These are phyloP conservation scores for Pseudozyma sp. DNA, from an alignment of 1,284 basidiomycete species.

Conservation along the genomic window DNA sequence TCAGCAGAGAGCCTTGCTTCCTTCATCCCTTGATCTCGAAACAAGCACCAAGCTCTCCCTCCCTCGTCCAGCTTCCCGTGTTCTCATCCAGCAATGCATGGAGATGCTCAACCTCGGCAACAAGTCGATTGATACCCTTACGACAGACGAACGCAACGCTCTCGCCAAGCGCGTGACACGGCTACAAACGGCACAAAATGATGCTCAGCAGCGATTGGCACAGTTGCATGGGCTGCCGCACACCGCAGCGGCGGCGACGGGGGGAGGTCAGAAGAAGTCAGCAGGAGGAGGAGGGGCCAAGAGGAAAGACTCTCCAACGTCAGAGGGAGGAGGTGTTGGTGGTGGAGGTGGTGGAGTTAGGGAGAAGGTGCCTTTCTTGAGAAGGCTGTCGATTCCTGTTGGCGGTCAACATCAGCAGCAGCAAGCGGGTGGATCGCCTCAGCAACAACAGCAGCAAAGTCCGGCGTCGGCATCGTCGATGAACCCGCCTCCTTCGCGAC, in stretches of 20 bases:
- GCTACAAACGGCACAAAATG: slow-evolving; percentile 43
- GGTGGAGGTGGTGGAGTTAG: not conserved
- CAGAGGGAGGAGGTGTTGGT: not conserved
- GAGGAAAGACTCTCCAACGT: slow-evolving; percentile 1
- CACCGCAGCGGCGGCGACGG: slow-evolving; percentile 7
- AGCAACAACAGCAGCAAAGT: not conserved
- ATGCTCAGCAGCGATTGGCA: slow-evolving; percentile 36
- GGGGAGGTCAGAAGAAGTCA: not conserved
- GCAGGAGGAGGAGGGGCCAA: not conserved
- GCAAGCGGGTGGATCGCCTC: not conserved
- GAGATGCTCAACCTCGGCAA: slow-evolving; percentile 41
- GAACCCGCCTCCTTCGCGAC: not conserved
- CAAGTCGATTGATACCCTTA: slow-evolving; percentile 24
- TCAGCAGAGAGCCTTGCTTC: not conserved
- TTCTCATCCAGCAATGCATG: slow-evolving; percentile 42
- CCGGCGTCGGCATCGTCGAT: not conserved
- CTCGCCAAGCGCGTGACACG: slow-evolving; percentile 27
- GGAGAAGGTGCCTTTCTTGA: not conserved
- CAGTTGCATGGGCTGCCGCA: slow-evolving; percentile 42
- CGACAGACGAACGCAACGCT: slow-evolving; percentile 12
- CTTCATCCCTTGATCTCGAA: slow-evolving; percentile 22
- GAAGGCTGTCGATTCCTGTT: slow-evolving; percentile 1
- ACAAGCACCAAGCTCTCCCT: slow-evolving; percentile 20
- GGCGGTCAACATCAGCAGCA: not conserved
- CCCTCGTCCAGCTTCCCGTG: slow-evolving; percentile 20